Evolutionary conservation across 2,329 filamentous ascomycete genomes (phyloP).

Genomic region (Fusarium pseudocircinatum): DNA sequence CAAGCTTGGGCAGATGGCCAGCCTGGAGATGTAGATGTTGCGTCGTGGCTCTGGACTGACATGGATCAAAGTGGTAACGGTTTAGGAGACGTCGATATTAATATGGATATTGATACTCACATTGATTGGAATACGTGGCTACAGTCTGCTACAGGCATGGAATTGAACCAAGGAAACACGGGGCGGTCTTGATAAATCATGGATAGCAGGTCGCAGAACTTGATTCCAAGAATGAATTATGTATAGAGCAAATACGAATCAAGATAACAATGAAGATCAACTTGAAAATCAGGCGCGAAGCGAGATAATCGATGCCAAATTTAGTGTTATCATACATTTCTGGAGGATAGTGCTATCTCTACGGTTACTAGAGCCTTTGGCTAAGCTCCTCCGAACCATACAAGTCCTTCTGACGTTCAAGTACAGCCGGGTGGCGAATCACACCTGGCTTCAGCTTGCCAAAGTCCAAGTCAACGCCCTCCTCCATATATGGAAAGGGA

Average conservation of each 20-base stretch:
- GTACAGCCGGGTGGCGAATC: slow-evolving; percentile 38
- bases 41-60: slow-evolving; percentile 49
- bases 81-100: slow-evolving; percentile 39
- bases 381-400: slow-evolving; percentile 1
- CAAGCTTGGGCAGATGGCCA: background rate
- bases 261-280: too few relatives aligned
- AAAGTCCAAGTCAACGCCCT: slow-evolving; percentile 35
- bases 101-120: slow-evolving; percentile 45
- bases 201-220: background rate
- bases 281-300: too few relatives aligned
- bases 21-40: slow-evolving; percentile 29
- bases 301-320: background rate
- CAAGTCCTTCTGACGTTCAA: slow-evolving; percentile 36
- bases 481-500: slow-evolving; percentile 40
- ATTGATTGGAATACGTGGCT: slow-evolving; percentile 52
- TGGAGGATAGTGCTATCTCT: background rate
- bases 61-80: slow-evolving; percentile 44
- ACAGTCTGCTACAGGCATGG: slow-evolving; percentile 46
- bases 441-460: slow-evolving; percentile 31
- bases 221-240: background rate
- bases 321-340: accelerated
- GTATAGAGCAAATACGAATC: background rate
- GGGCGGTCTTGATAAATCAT: background rate
- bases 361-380: background rate
- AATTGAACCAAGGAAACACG: slow-evolving; percentile 19